These are phyloP conservation scores for Vaccinium macrocarpon DNA, from an alignment of 148 eudicot species.

Conservation along the genomic window DNA sequence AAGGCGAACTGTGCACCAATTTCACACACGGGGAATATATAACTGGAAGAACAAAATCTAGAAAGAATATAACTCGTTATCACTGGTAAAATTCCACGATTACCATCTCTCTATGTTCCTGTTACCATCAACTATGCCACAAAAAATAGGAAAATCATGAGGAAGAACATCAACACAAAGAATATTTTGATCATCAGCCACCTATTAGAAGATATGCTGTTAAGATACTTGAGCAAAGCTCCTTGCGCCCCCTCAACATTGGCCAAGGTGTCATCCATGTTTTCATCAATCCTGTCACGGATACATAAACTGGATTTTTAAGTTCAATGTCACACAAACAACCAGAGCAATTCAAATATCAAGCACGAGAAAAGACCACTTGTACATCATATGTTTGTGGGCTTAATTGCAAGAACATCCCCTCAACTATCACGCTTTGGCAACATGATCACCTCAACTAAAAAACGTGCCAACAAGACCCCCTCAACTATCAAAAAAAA, in stretches of 20 bases:
- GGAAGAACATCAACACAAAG: slow-evolving; percentile 62
- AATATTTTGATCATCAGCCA: slow-evolving; percentile 84
- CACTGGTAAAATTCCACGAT: slow-evolving; percentile 7
- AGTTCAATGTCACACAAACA: neutral
- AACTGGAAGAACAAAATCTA: neutral
- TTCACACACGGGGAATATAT: neutral
- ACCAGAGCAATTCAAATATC: neutral
- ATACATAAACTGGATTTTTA: neutral
- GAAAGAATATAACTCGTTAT: slow-evolving; percentile 3
- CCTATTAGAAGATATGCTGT: slow-evolving; percentile 69
- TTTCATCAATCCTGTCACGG: slow-evolving; percentile 59
- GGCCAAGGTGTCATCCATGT: slow-evolving; percentile 65
- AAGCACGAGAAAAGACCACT: neutral
- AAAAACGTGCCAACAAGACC: no score
- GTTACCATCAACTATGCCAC: slow-evolving; percentile 39
- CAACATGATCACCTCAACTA: no score
- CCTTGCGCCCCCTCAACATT: slow-evolving; percentile 71
- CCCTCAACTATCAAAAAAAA: no score
- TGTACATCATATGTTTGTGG: neutral
- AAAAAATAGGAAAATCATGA: slow-evolving; percentile 67
- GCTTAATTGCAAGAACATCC: no score
- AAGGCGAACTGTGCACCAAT: neutral
- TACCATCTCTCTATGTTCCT: neutral
- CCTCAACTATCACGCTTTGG: no score
- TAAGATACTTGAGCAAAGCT: slow-evolving; percentile 57